Base-by-base conservation (phyloP, 2,329 filamentous ascomycete genomes). In the Polytolypa hystricis region DNA sequence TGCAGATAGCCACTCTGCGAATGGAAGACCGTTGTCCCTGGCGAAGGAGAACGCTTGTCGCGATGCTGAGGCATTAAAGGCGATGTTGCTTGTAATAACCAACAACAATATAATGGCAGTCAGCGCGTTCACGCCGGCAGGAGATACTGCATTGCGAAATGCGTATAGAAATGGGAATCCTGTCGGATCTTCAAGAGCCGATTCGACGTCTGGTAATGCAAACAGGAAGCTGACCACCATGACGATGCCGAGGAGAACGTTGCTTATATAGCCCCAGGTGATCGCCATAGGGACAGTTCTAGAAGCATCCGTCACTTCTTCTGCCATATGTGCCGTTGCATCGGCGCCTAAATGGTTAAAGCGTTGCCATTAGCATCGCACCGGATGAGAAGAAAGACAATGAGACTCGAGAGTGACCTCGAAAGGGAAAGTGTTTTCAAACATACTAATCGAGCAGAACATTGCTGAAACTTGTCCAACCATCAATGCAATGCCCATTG, bases 61-160 rank as follows among this genome's bases (percentile, higher is more conserved):
- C 21, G 42, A 40, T 14, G 42, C 38, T 15, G 42, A 38, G 1
- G 70, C 71, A 0, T 78, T 64, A 40, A 71, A 69, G 11, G 54
- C 54, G 5, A 56, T 48, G n/a, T 49, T 49, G 15, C 49, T 51
- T 19, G 49, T 52, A 20, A 53, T 47, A n/a, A 41, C 41, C 14
- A 58, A 43, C 6, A 58, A 45, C n/a, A 60, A 47, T 25, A 61
- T 37, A 20, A 61, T 46, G 4, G 47, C 45, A 4, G 50, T 50
- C 43, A 60, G 51, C 9, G 46, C 35, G 3, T 49, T 49, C 1
- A 54, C 44, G 1, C 53, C 52, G 12, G 51, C 44, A 1, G 65
- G 66, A 30, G 61, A 63, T 2, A 70, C 69, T 1, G 65, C 66
- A 38, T 66, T 48, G 39, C 55, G 56, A 45, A 77, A 72, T 19